Base-by-base conservation (phyloP, 495 filamentous ascomycete genomes). In the Xylaria grammica region DNA sequence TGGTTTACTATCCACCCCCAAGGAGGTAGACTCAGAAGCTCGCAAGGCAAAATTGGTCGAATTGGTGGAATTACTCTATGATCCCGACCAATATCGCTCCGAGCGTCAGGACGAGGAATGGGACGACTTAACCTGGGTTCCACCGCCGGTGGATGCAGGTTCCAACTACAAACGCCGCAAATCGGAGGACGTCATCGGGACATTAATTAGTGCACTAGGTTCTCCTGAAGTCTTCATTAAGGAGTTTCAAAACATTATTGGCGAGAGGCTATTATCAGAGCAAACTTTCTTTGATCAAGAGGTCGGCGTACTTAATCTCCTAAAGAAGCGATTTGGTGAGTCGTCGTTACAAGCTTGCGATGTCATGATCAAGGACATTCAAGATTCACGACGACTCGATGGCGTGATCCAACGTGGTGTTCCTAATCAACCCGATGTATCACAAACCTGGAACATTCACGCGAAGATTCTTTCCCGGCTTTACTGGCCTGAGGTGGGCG, bases 301-400 rank as follows among this genome's bases (percentile, higher is more conserved):
- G 70, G 65, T 82, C 17, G 78, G 78, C 29, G 93, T 97, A 6
- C 85, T 98, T 4, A 90, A 96, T 55, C 82, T 98, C 7, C 84
- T 99, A 48, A 98, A 97, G 76, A 77, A 90, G 8, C 89, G 94
- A 6, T 94, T 97, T 56, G 96, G 94, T 17, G 93, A 97, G 67
- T 83, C 86, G 4, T 85, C 89, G 9, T 79, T 97, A 46, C 95
- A 98, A 72, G 89, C 89, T 46, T 97, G 92, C 77, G 93, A 98
- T 70, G 95, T 99, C 62, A 99, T 99, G 95, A 84, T 98, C 29
- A 89, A 88, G 50, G 95, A 99, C 77, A 89, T 98, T n/a, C 84
- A 89, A 51, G 93, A 97, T 69, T 97, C 93, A 13, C 82, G 85
- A 49, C 84, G 87, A 49, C 84, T 95, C 51, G 88, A 96, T 69